Evolutionary conservation across 2,329 filamentous ascomycete species (phyloP), one percentile per base, ranked within the genome.

Genomic region (Aspergillus melleus): DNA sequence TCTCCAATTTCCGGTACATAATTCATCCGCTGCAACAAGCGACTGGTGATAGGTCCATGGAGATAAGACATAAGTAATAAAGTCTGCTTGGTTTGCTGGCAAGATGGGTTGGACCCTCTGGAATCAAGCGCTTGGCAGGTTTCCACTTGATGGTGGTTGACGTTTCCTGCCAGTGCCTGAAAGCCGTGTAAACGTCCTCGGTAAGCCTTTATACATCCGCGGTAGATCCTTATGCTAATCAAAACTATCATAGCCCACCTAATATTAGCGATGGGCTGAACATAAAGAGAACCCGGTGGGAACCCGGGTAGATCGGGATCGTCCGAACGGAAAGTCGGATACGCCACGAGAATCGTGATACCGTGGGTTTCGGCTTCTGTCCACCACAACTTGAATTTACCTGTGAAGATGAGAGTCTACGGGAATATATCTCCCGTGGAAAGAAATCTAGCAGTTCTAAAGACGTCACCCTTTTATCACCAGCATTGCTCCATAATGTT

Each of bases 261-360:
- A 22, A 46, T 8, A n/a, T 19, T 46, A 29, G 50, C 26, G 14
- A 20, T 12, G 32, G 32, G 24, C 12, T 46, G 32, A 54, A 54
- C 20, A 19, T 26, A 22, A 24, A 20, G 4, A 10, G 6, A 52
- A 14, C 22, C 8, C 0, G 20, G 22, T 26, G 52, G 52, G 30
- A 54, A 42, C 22, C 53, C 55, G 55, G 55, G 49, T 57, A 52
- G 46, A 57, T 57, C 55, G 55, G 55, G 55, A 57, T 52, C 32
- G 49, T 29, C 54, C 24, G 30, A 44, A n/a, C 39, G 53, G 53
- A 47, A 55, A 42, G 9, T 30, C 36, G 55, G 55, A 46, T 52
- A 44, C 49, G 55, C 55, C 39, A 52, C 19, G 49, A 24, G 55
- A 52, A 53, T 50, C 39, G 19, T 46, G 32, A 32, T 46, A n/a